These are phyloP conservation scores for Penicillium angulare DNA, from an alignment of 495 filamentous ascomycete genomes.

Conservation along the genomic window DNA sequence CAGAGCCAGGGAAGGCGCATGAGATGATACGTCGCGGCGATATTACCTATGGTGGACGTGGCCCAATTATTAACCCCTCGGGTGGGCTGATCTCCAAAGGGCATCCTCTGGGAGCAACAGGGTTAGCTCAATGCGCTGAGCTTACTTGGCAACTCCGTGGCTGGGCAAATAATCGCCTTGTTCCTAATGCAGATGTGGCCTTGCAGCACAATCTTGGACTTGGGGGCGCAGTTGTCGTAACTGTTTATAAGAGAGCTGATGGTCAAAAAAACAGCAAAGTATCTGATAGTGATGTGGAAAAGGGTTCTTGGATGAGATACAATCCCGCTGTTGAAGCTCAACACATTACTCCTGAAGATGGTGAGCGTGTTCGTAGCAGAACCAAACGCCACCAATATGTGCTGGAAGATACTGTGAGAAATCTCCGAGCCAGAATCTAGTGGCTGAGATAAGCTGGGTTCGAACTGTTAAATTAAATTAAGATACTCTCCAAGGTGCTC, in stretches of 20 bases:
- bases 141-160: constrained; percentile 91
- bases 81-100: constrained; percentile 93
- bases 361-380: constrained; percentile 24
- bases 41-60: constrained; percentile 84
- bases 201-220: constrained; percentile 86
- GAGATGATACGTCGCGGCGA: constrained; percentile 85
- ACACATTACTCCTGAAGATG: constrained; percentile 21
- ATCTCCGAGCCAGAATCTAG: constrained; percentile 20
- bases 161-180: constrained; percentile 86
- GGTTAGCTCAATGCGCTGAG: constrained; percentile 91
- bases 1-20: constrained; percentile 76
- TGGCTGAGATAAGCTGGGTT: background rate
- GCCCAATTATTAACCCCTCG: constrained; percentile 78
- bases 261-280: constrained; percentile 50
- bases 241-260: constrained; percentile 74
- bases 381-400: constrained; percentile 22
- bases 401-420: constrained; percentile 18
- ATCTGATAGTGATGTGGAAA: constrained; percentile 48
- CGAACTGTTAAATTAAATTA: background rate
- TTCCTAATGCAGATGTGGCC: constrained; percentile 61
- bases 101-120: constrained; percentile 88
- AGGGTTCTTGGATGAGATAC: constrained; percentile 64
- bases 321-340: constrained; percentile 76
- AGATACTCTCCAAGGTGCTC: too few relatives aligned
- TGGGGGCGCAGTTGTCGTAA: constrained; percentile 81